phyloP scores from a whole-genome alignment of 768 basidiomycete species.

The Gautieria morchelliformis region DNA sequence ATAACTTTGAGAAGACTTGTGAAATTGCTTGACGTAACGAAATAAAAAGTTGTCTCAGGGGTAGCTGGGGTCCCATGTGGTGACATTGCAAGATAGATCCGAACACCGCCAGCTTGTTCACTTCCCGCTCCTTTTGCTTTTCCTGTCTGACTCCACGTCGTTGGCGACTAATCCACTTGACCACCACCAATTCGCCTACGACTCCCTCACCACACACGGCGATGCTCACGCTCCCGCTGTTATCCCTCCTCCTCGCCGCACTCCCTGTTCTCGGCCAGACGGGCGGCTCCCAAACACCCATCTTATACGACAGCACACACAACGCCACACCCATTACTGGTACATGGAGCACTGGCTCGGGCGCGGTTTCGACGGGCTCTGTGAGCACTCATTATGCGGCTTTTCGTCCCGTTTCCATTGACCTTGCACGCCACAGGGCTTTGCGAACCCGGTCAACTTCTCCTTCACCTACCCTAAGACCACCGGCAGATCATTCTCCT shows the following conservation, averaged over 20 bases:
- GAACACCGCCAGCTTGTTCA: not conserved
- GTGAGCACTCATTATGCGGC: conserved; percentile 39
- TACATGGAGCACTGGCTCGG: conserved; percentile 80
- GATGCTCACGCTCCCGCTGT: not conserved
- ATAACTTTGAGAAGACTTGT: no score
- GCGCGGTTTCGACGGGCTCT: conserved; percentile 67
- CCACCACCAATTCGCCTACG: not conserved
- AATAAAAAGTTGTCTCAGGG: no score
- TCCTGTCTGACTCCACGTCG: not conserved
- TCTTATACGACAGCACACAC: conserved; percentile 16
- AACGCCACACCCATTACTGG: conserved; percentile 67
- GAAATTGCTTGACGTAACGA: no score
- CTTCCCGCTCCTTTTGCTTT: not conserved
- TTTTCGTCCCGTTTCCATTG: not conserved
- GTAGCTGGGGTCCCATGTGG: not conserved
- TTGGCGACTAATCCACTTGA: not conserved
- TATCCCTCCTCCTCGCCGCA: not conserved
- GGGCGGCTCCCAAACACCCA: not conserved
- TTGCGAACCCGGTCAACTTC: conserved; percentile 75
- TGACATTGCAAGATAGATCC: not conserved
- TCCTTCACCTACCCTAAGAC: conserved; percentile 78
- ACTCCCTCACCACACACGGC: not conserved
- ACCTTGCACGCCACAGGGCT: conserved; percentile 39
- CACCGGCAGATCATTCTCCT: conserved; percentile 82
- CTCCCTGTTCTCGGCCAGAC: not conserved